Percentiles rank a stretch among this genome's conserved stretches.
phyloP scores from a whole-genome alignment of 257 asterid species.

The Penstemon eatonii region DNA sequence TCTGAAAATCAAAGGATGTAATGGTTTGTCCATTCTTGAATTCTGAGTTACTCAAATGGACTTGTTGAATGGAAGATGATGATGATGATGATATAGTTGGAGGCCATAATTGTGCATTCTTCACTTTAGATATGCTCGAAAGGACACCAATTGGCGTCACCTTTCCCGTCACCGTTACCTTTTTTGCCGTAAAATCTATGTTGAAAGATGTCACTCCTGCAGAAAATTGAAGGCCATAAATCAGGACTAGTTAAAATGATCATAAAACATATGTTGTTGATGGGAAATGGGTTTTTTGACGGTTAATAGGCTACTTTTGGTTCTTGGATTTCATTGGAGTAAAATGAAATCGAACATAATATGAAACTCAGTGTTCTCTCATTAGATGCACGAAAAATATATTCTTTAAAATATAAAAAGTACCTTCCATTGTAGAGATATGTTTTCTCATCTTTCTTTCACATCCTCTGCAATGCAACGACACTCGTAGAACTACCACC shows the following conservation, averaged over 20 bases:
- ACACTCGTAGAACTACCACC: slow-evolving; percentile 85
- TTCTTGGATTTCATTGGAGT: no score
- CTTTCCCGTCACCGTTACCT: slow-evolving; percentile 70
- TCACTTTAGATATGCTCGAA: slow-evolving; percentile 80
- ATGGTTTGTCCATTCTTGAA: slow-evolving; percentile 19
- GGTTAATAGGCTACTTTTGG: no score
- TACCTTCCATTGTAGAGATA: slow-evolving; percentile 84
- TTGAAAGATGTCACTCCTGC: slow-evolving; percentile 83
- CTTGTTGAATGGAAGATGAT: background rate
- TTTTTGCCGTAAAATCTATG: slow-evolving; percentile 78
- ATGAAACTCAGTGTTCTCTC: no score
- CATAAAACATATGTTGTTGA: no score
- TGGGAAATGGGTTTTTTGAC: no score
- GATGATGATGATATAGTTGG: slow-evolving; percentile 42
- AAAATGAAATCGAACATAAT: no score
- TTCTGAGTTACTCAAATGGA: slow-evolving; percentile 17
- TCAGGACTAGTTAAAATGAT: no score
- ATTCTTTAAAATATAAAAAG: background rate
- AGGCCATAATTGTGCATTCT: slow-evolving; percentile 75
- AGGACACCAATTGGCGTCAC: slow-evolving; percentile 70
- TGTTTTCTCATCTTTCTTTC: slow-evolving; percentile 85
- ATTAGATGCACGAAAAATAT: no score
- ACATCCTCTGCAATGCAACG: slow-evolving; percentile 90
- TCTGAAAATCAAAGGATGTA: slow-evolving; percentile 4
- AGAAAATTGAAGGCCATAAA: background rate